These are phyloP conservation scores for Annulohypoxylon stygium DNA, from an alignment of 495 filamentous ascomycete genomes.

Conservation along the genomic window DNA sequence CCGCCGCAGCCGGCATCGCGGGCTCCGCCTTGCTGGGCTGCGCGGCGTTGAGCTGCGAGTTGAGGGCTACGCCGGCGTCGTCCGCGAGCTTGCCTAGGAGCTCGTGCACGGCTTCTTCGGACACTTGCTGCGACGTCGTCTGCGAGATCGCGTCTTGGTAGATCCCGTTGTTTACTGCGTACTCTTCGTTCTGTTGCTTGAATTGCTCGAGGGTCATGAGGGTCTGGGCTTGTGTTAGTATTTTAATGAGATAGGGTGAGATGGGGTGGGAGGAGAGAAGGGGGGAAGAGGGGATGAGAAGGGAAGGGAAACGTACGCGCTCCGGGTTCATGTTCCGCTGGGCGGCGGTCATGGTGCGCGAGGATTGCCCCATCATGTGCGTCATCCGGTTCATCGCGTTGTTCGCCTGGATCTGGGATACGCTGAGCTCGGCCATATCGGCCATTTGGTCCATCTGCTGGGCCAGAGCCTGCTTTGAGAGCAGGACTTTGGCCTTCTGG, in stretches of 20 bases:
- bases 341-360: slow-evolving; percentile 67
- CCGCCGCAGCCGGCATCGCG: slow-evolving; percentile 57
- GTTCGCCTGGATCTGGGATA: slow-evolving; percentile 67
- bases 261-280: no score
- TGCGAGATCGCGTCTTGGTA: slow-evolving; percentile 85
- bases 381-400: slow-evolving; percentile 69
- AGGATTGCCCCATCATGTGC: slow-evolving; percentile 64
- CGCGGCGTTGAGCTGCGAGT: slow-evolving; percentile 74
- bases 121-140: slow-evolving; percentile 79
- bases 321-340: slow-evolving; percentile 85
- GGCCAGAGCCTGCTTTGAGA: slow-evolving; percentile 66
- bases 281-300: not conserved
- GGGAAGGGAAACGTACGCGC: slow-evolving; percentile 57
- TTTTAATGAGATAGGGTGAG: no score
- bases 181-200: slow-evolving; percentile 85
- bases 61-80: slow-evolving; percentile 82
- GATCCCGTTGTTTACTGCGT: slow-evolving; percentile 84
- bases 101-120: slow-evolving; percentile 86
- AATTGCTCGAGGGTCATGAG: slow-evolving; percentile 79
- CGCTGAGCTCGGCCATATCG: slow-evolving; percentile 66
- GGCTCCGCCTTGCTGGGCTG: slow-evolving; percentile 67
- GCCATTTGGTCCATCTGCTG: slow-evolving; percentile 67
- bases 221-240: slow-evolving; percentile 45
- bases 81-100: slow-evolving; percentile 84
- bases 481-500: slow-evolving; percentile 77